A percentile compares a stretch with the other conserved stretches of the same genome.
Evolutionary conservation across 352 stramenopile genomes (phyloP).

Genomic region (Thalassiosira mediterranea): DNA sequence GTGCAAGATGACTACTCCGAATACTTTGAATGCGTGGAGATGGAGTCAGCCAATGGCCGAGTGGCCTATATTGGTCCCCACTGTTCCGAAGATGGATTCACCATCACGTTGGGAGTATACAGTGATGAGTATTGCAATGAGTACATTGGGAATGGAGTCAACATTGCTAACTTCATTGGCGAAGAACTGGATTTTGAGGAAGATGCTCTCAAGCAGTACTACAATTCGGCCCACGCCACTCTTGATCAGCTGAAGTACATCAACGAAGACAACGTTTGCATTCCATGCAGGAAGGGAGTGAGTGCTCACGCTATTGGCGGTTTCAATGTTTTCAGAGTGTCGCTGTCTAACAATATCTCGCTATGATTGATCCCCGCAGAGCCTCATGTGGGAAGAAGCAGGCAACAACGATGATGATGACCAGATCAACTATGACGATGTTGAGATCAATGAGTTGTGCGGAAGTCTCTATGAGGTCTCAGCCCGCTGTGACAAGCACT

Average conservation of each 20-base stretch:
- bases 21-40: constrained; percentile 69
- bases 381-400: constrained; percentile 1
- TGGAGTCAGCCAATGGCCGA: constrained; percentile 54
- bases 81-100: constrained; percentile 65
- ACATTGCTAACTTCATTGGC: constrained; percentile 60
- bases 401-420: constrained; percentile 18
- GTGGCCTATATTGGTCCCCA: constrained; percentile 73
- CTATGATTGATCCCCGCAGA: neutral
- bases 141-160: constrained; percentile 56
- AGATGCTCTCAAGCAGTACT: constrained; percentile 7
- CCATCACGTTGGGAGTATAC: constrained; percentile 74
- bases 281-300: constrained; percentile 2
- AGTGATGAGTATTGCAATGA: constrained; percentile 74
- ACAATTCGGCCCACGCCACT: neutral
- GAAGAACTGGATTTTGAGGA: constrained; percentile 33
- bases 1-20: constrained; percentile 44
- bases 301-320: too few species aligned
- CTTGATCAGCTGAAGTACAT: neutral
- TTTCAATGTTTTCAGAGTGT: too few species aligned
- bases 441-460: constrained; percentile 61
- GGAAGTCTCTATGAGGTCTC: constrained; percentile 26
- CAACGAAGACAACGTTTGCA: neutral
- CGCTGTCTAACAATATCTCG: neutral
- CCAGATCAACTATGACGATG: constrained; percentile 21
- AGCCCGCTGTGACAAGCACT: constrained; percentile 49